Conservation (phyloP, 352 stramenopile genomes). For the Pythium folliculosum region DNA sequence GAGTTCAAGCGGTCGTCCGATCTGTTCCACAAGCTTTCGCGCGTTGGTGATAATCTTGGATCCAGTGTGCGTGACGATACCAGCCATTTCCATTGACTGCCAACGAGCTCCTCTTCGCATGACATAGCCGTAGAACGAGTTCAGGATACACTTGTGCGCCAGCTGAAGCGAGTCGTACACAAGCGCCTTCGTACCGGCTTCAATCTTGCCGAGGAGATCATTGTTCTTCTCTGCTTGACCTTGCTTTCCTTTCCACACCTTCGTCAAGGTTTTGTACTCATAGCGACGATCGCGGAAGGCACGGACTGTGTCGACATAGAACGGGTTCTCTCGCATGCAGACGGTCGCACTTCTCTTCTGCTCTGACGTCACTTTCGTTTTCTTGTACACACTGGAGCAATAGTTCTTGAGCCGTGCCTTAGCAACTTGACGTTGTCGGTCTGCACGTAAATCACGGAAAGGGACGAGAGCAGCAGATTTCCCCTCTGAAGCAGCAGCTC, state of each 20-base stretch:
- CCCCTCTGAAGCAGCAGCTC: slow-evolving; percentile 1
- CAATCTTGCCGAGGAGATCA: slow-evolving; percentile 84
- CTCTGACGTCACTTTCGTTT: slow-evolving; percentile 96
- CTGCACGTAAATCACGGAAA: slow-evolving; percentile 54
- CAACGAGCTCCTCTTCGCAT: slow-evolving; percentile 99
- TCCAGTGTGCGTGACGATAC: slow-evolving; percentile 98
- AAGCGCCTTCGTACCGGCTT: slow-evolving; percentile 87
- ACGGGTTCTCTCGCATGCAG: slow-evolving; percentile 99
- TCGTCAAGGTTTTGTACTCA: slow-evolving; percentile 99
- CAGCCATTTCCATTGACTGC: slow-evolving; percentile 99
- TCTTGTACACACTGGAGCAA: slow-evolving; percentile 97
- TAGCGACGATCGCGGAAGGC: slow-evolving; percentile 98
- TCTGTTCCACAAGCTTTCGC: slow-evolving; percentile 91
- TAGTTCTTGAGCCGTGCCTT: slow-evolving; percentile 92
- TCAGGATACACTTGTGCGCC: slow-evolving; percentile 99
- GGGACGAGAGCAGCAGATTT: slow-evolving; percentile 40
- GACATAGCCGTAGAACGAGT: slow-evolving; percentile 99
- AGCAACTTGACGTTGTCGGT: slow-evolving; percentile 66
- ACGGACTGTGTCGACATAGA: slow-evolving; percentile 99
- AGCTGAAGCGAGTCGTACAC: slow-evolving; percentile 99
- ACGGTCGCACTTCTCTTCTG: slow-evolving; percentile 95
- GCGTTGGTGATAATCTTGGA: slow-evolving; percentile 98
- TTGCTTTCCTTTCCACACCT: slow-evolving; percentile 91
- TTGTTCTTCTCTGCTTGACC: slow-evolving; percentile 75
- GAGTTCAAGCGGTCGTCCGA: slow-evolving; percentile 97